Evolutionary conservation across 495 filamentous ascomycete genomes (phyloP).

Genomic region (Cenococcum geophilum): DNA sequence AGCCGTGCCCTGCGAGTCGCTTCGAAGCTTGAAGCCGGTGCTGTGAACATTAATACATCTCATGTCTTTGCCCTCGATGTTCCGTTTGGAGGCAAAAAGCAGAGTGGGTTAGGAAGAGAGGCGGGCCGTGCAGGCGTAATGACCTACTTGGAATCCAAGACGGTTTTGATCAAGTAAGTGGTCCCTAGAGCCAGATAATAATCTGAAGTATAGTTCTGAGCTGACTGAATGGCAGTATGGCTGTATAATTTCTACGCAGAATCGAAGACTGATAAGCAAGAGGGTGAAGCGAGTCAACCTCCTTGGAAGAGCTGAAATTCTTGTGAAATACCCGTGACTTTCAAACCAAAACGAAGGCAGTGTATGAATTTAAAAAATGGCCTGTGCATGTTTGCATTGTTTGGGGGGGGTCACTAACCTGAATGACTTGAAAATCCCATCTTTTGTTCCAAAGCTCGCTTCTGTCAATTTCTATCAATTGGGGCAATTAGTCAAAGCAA

Average conservation of each 20-base stretch:
- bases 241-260: background rate
- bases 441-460: too few relatives aligned
- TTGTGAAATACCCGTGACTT: too few relatives aligned
- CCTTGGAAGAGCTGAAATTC: too few relatives aligned
- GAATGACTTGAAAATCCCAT: too few relatives aligned
- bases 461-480: too few relatives aligned
- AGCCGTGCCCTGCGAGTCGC: conserved; percentile 47
- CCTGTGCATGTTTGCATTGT: too few relatives aligned
- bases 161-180: conserved; percentile 34
- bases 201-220: background rate
- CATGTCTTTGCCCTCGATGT: conserved; percentile 36
- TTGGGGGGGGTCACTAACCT: too few relatives aligned
- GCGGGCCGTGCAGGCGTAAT: conserved; percentile 42
- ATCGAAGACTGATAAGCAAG: background rate
- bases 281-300: background rate
- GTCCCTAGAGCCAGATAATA: background rate
- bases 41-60: conserved; percentile 50
- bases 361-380: too few relatives aligned
- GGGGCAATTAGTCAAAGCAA: too few relatives aligned
- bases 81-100: conserved; percentile 51
- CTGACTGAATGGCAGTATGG: background rate
- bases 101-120: conserved; percentile 47
- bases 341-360: too few relatives aligned
- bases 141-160: conserved; percentile 45
- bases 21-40: conserved; percentile 46